Base-by-base conservation (phyloP, 2,329 filamentous ascomycete species). In the Leptodontidium sp. region DNA sequence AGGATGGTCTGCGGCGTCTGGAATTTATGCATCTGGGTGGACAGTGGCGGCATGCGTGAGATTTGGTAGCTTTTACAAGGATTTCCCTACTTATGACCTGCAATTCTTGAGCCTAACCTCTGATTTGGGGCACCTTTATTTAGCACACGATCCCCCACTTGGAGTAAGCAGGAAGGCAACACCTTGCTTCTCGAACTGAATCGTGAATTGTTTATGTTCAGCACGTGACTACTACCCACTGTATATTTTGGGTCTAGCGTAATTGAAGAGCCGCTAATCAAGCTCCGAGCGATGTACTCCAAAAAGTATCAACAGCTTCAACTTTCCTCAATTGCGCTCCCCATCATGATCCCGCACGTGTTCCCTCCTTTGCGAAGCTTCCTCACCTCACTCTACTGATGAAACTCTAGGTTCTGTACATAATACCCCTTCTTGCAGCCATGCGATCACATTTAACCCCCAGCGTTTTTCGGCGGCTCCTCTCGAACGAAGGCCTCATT, bases 391-490 rank as follows among this genome's bases (percentile, higher is more conserved):
- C 45, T 17, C 63, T 68, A 24, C 65, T 40, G 35, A 40, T 53
- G 15, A 21, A 26, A 1, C 12, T 38, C 3, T 35, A 69, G 64
- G 63, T 66, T 15, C 47, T 70, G 69, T 66, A 68, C 64, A 75
- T 72, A 74, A 29, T 65, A 66, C 59, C 24, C 26, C 14, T 26
- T 61, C 17, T 38, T 47, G 55, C 40, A 58, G 67, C 78, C 68
- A 89, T 89, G 87, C 84, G 84, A 66, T 88, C 87, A 71, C 86
- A 88, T 73, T 81, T 90, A 75, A 87, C 87, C 70, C 86, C 87
- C 78, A 81, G 83, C 79, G 85, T 89, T 73, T 88, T 88, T 79
- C 85, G 86, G 74, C 83, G 84, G 75, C 80, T 90, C 72, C 80
- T 87, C 68, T 83, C 84, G 77, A 84, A 84, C 77, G 81, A 85